phyloP scores from a whole-genome alignment of 176 grass and related monocot genomes.

The Oryza officinalis region DNA sequence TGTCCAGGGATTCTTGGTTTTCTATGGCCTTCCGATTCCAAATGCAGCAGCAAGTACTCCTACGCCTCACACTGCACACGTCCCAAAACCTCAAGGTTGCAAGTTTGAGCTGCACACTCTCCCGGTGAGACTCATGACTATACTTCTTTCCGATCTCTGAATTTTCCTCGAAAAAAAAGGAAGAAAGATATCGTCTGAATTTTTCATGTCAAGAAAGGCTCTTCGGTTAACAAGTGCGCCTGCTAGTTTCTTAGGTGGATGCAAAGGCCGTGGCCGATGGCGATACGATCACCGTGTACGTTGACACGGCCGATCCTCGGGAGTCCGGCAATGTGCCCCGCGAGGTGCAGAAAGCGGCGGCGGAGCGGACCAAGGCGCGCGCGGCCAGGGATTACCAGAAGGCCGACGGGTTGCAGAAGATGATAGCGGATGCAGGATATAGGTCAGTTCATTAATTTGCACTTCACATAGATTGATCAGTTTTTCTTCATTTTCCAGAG shows the following conservation, averaged over 20 bases:
- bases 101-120: constrained; percentile 92
- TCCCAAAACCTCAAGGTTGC: constrained; percentile 55
- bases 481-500: neutral
- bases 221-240: neutral
- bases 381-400: constrained; percentile 65
- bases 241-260: constrained; percentile 54
- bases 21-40: constrained; percentile 73
- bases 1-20: constrained; percentile 68
- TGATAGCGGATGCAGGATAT: constrained; percentile 68
- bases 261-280: constrained; percentile 81
- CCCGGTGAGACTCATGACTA: constrained; percentile 46
- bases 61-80: constrained; percentile 9
- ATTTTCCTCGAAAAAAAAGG: too few relatives aligned
- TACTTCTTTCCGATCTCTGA: neutral
- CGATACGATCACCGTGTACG: constrained; percentile 89
- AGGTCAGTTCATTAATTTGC: constrained; percentile 35
- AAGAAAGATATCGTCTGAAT: too few relatives aligned
- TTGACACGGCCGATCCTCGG: constrained; percentile 50
- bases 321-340: constrained; percentile 67
- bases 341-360: constrained; percentile 67
- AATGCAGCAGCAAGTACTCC: constrained; percentile 5
- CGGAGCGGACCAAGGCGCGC: constrained; percentile 56
- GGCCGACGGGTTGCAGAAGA: constrained; percentile 80
- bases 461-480: neutral
- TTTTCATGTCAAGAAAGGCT: neutral